These are phyloP conservation scores for Pythium apleroticum DNA, from an alignment of 352 stramenopile species.

Conservation along the genomic window DNA sequence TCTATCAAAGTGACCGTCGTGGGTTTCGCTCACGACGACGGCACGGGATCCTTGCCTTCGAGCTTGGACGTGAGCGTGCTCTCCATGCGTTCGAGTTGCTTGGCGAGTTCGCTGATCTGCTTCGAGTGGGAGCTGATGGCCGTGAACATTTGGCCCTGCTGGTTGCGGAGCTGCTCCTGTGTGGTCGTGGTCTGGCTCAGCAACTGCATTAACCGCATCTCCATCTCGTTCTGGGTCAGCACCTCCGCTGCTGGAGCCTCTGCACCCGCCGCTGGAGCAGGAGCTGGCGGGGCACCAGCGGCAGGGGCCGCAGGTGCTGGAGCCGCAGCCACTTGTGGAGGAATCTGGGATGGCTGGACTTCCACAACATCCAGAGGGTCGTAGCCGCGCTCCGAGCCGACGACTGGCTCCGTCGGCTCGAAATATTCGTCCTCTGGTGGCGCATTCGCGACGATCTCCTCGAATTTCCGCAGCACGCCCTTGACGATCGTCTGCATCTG, in stretches of 20 bases:
- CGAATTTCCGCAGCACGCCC: slow-evolving; percentile 69
- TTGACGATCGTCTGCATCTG: slow-evolving; percentile 79
- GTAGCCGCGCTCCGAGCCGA: slow-evolving; percentile 12
- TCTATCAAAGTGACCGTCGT: not conserved
- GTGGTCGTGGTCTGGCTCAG: slow-evolving; percentile 80
- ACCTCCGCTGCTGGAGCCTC: not conserved
- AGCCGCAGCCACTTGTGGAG: not conserved
- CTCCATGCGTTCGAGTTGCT: slow-evolving; percentile 83
- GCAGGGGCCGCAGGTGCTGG: not conserved
- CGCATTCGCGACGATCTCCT: slow-evolving; percentile 56
- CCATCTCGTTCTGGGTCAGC: slow-evolving; percentile 63
- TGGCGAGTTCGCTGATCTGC: slow-evolving; percentile 76
- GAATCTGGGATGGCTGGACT: slow-evolving; percentile 27
- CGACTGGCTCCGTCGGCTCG: slow-evolving; percentile 10
- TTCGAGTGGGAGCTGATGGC: slow-evolving; percentile 74
- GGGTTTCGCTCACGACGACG: slow-evolving; percentile 2
- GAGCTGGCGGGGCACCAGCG: slow-evolving; percentile 18
- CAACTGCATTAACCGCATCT: slow-evolving; percentile 68
- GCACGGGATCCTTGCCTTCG: slow-evolving; percentile 18
- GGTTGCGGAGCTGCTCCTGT: slow-evolving; percentile 76
- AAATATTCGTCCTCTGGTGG: slow-evolving; percentile 28
- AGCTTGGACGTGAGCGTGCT: slow-evolving; percentile 61
- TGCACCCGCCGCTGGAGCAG: not conserved
- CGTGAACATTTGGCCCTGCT: slow-evolving; percentile 81
- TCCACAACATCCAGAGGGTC: slow-evolving; percentile 27